Conservation (phyloP, 2,329 filamentous ascomycete genomes). For the Microsporum audouinii region DNA sequence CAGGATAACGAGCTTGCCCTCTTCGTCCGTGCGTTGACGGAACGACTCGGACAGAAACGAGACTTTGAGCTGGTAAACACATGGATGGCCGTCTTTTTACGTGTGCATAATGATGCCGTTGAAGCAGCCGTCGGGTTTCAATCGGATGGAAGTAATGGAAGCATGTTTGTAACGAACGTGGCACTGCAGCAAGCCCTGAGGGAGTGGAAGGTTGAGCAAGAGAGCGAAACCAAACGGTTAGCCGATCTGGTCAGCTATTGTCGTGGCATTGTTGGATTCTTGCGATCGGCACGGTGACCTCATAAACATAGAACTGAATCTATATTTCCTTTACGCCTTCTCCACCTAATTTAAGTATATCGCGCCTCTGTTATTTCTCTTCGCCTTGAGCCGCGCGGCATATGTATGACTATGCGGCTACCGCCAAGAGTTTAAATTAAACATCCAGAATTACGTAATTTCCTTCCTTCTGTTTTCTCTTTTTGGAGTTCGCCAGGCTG, state of each 20-base stretch:
- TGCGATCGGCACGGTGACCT: conserved; percentile 46
- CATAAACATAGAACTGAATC: background rate
- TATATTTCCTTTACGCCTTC: background rate
- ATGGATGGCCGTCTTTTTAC: conserved; percentile 93
- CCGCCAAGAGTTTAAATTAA: background rate
- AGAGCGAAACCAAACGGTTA: conserved; percentile 58
- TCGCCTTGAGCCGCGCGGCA: background rate
- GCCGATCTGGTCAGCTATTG: conserved; percentile 75
- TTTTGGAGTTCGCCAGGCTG: background rate
- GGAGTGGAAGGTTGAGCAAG: conserved; percentile 62
- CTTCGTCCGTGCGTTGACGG: conserved; percentile 73
- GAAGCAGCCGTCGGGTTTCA: conserved; percentile 18
- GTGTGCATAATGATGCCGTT: conserved; percentile 58
- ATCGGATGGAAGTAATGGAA: conserved; percentile 26
- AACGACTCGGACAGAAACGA: conserved; percentile 52
- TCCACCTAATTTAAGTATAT: background rate
- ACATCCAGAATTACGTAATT: background rate
- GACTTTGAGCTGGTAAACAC: conserved; percentile 93
- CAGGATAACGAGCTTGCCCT: conserved; percentile 55
- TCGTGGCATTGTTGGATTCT: conserved; percentile 70
- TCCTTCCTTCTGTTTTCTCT: background rate
- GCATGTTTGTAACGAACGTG: conserved; percentile 36
- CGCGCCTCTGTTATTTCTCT: background rate
- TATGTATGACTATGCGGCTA: conserved; percentile 1
- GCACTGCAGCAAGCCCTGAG: conserved; percentile 48